phyloP scores from a whole-genome alignment of 2,329 filamentous ascomycete species.

The Botryotinia globosa region DNA sequence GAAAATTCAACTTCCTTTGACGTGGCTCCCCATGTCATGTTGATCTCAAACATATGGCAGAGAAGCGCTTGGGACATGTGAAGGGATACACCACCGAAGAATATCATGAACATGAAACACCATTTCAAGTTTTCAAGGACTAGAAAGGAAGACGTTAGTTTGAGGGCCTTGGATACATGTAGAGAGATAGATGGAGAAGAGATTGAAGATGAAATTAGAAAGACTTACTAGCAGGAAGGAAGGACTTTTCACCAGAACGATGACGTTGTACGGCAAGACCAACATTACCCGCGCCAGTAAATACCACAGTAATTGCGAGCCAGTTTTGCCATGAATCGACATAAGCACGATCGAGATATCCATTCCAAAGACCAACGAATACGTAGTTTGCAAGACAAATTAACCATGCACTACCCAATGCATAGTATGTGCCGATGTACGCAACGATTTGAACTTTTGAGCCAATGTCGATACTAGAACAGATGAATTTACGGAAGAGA shows the following conservation, averaged over 20 bases:
- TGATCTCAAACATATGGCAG: slow-evolving; percentile 76
- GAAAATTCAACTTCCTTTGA: slow-evolving; percentile 67
- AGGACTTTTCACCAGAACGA: slow-evolving; percentile 54
- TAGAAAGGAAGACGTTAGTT: background rate
- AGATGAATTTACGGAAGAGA: slow-evolving; percentile 59
- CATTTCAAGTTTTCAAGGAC: slow-evolving; percentile 22
- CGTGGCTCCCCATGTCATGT: slow-evolving; percentile 82
- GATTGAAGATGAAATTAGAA: background rate
- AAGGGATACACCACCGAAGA: slow-evolving; percentile 76
- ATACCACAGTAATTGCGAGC: slow-evolving; percentile 62
- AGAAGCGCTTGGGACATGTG: slow-evolving; percentile 76
- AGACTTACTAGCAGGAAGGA: slow-evolving; percentile 44
- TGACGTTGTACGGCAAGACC: slow-evolving; percentile 59
- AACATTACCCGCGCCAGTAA: slow-evolving; percentile 51
- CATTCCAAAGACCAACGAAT: slow-evolving; percentile 67
- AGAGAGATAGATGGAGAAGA: background rate
- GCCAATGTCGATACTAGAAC: slow-evolving; percentile 58
- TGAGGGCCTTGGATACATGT: background rate
- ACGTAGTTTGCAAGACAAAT: slow-evolving; percentile 69
- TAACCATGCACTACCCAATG: slow-evolving; percentile 63
- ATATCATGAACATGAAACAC: slow-evolving; percentile 45
- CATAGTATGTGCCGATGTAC: slow-evolving; percentile 61
- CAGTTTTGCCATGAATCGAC: slow-evolving; percentile 64
- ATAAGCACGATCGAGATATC: slow-evolving; percentile 63
- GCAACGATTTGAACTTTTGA: slow-evolving; percentile 70